Conservation (phyloP, 441 rosid genomes). For the Erodium trifolium region DNA sequence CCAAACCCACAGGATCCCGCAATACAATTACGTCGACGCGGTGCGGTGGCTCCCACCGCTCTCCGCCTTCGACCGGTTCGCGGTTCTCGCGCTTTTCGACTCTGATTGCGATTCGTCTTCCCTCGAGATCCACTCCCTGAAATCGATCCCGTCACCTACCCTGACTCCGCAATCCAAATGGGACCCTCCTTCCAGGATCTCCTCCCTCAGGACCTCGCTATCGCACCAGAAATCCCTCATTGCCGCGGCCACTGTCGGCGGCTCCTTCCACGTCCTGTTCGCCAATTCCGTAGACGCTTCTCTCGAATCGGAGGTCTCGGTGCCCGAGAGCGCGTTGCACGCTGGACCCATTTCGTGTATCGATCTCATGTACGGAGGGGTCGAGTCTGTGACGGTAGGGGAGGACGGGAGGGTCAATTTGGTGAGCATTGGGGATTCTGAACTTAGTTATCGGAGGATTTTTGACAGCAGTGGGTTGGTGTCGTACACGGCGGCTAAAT, state of each 20-base stretch:
- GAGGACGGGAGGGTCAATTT: slow-evolving; percentile 87
- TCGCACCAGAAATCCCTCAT: slow-evolving; percentile 35
- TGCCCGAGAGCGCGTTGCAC: slow-evolving; percentile 40
- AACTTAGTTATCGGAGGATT: slow-evolving; percentile 36
- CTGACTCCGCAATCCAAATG: slow-evolving; percentile 35
- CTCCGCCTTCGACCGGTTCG: slow-evolving; percentile 53
- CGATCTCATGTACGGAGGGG: slow-evolving; percentile 54
- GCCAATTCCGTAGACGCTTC: slow-evolving; percentile 28
- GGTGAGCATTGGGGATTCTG: slow-evolving; percentile 38
- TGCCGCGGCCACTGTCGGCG: slow-evolving; percentile 47
- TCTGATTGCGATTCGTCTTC: slow-evolving; percentile 39
- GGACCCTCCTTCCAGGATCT: slow-evolving; percentile 55
- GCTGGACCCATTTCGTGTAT: slow-evolving; percentile 48
- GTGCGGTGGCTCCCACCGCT: slow-evolving; percentile 75
- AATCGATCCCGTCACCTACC: slow-evolving; percentile 13
- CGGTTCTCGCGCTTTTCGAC: slow-evolving; percentile 45
- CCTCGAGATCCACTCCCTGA: slow-evolving; percentile 44
- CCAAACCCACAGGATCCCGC: slow-evolving; percentile 43
- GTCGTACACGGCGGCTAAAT: slow-evolving; percentile 61
- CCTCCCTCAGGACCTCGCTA: slow-evolving; percentile 44
- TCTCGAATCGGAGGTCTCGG: slow-evolving; percentile 30
- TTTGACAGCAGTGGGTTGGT: slow-evolving; percentile 67
- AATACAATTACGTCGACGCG: slow-evolving; percentile 50
- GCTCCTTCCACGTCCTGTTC: slow-evolving; percentile 52
- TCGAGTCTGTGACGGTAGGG: slow-evolving; percentile 64